phyloP scores from a whole-genome alignment of 2,329 filamentous ascomycete genomes.

The Lojkania enalia region DNA sequence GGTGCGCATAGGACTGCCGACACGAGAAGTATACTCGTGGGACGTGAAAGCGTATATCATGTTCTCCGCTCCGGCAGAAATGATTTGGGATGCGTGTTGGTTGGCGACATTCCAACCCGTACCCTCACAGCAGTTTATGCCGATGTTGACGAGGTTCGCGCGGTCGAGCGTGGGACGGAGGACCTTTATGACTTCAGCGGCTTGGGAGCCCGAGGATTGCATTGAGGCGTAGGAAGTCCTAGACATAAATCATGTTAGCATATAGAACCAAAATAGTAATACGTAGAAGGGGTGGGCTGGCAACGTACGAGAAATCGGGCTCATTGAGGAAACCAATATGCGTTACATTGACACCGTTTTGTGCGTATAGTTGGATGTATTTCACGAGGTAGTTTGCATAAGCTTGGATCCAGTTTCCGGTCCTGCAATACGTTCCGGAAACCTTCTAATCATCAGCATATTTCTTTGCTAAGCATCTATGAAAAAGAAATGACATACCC shows the following conservation, averaged over 20 bases:
- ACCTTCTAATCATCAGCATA: constrained; percentile 15
- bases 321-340: constrained; percentile 53
- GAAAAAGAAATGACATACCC: constrained; percentile 41
- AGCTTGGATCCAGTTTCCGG: constrained; percentile 53
- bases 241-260: no score
- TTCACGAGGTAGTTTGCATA: constrained; percentile 55
- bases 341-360: constrained; percentile 46
- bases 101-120: constrained; percentile 48
- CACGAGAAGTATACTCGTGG: constrained; percentile 49
- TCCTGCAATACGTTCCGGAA: constrained; percentile 37
- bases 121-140: constrained; percentile 52
- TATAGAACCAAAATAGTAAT: no score
- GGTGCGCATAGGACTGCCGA: constrained; percentile 48
- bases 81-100: constrained; percentile 45
- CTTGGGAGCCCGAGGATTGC: constrained; percentile 51
- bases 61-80: constrained; percentile 43
- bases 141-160: constrained; percentile 41
- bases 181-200: constrained; percentile 57
- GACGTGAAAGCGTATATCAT: constrained; percentile 48
- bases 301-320: constrained; percentile 48
- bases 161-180: constrained; percentile 47
- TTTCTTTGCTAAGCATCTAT: not conserved
- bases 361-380: constrained; percentile 50
- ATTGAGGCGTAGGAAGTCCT: constrained; percentile 53
- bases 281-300: no score